Base-by-base conservation (phyloP, 2,329 filamentous ascomycete genomes). In the Aspergillus texensis region DNA sequence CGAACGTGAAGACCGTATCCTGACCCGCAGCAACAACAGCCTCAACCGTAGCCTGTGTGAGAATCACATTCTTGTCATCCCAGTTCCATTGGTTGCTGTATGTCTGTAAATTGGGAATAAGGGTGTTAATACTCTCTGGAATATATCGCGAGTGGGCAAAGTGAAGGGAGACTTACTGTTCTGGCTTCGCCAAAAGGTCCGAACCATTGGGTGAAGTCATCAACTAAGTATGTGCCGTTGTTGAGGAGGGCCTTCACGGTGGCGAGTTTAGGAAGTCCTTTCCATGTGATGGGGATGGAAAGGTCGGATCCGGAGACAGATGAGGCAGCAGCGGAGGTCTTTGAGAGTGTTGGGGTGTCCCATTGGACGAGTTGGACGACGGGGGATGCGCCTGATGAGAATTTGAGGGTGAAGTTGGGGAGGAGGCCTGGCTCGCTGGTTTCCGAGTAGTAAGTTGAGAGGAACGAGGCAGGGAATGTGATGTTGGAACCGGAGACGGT, bases 161-260 rank as follows among this genome's bases (percentile, higher is more conserved):
- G 28, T 60, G n/a, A 62, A 43, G 46, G 16, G 53, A n/a, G 28
- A 67, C 66, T 66, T 66, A 77, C 81, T 19, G 78, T 70, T 14
- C 71, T 68, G 1, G 75, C 82, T 65, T 85, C 79, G 69, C 88
- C 84, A 28, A 88, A 70, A 2, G 82, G 78, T 0, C 83, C 82
- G 1, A 88, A 73, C 34, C 79, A 85, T 68, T 80, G 72, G 0
- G 86, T 88, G 84, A 84, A 89, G 57, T 83, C 80, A 65, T 89
- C 86, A 4, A 85, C 79, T 8, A 88, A 70, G 58, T 80, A 85
- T 8, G 73, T 78, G 1, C 84, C 84, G 63, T 85, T 83, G 1
- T 69, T 72, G 24, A 79, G 80, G 6, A 83, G 53, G 11, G 85
- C 84, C 66, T 84, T 83, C 3, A 87, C 80, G 0, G 86, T 78